These are phyloP conservation scores for Rhytidiadelphus loreus DNA, from an alignment of 225 moss, liverwort and hornwort species.

Conservation along the genomic window DNA sequence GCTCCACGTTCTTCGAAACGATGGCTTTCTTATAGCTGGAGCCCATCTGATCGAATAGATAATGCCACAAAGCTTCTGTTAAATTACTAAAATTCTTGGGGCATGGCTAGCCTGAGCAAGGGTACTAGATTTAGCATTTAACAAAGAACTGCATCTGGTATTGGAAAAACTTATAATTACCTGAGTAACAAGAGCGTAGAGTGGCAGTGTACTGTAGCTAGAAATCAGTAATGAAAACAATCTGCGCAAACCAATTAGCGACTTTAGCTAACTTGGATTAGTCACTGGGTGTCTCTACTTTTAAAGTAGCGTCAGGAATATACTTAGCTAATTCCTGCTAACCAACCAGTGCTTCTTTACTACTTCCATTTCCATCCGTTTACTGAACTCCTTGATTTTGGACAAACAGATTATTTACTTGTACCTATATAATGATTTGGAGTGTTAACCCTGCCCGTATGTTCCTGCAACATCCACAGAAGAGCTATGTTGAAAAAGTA, in stretches of 20 bases:
- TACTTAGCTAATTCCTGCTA: neutral
- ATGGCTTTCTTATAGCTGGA: constrained; percentile 74
- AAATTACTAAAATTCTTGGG: neutral
- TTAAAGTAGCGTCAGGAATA: neutral
- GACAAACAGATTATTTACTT: neutral
- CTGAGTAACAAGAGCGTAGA: constrained; percentile 85
- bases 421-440: neutral
- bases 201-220: constrained; percentile 75
- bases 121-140: neutral
- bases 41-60: constrained; percentile 49
- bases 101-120: no score
- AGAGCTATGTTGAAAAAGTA: neutral
- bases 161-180: neutral
- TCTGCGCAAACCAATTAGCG: neutral
- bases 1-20: constrained; percentile 30
- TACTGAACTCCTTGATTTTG: neutral
- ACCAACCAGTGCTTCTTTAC: neutral
- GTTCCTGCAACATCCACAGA: neutral
- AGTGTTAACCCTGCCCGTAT: neutral
- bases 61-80: neutral
- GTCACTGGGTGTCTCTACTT: neutral
- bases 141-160: neutral
- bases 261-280: neutral
- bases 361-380: neutral
- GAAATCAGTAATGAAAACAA: constrained; percentile 6